Percentiles rank a stretch among this genome's conserved stretches.
Evolutionary conservation across 2,329 filamentous ascomycete genomes (phyloP).

Genomic region (Diaporthe ampelina): DNA sequence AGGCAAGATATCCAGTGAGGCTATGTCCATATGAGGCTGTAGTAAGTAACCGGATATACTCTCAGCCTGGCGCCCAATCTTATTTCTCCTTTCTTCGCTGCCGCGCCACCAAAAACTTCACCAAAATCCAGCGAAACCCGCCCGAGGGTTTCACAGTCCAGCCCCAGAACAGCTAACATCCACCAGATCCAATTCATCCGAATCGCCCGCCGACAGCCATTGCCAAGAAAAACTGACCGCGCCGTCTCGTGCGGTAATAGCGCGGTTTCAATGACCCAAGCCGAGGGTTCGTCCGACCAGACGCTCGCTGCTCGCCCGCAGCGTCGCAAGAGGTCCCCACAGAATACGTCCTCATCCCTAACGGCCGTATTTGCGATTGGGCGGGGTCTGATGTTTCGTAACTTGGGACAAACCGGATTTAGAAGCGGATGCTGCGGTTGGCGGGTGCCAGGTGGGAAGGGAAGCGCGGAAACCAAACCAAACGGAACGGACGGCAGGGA

Average conservation of each 20-base stretch:
- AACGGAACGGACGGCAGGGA: not conserved
- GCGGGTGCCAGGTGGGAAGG: no score
- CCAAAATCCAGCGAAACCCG: not conserved
- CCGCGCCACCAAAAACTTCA: not conserved
- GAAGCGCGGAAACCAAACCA: not conserved
- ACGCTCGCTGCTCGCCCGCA: no score
- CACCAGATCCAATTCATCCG: slow-evolving; percentile 2
- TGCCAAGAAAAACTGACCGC: not conserved
- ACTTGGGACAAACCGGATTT: slow-evolving; percentile 14
- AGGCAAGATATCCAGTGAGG: no score
- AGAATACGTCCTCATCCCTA: not conserved
- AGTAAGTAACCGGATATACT: no score
- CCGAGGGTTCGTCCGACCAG: slow-evolving; percentile 10
- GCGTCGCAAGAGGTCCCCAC: not conserved
- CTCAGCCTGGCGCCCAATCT: not conserved
- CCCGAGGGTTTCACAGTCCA: slow-evolving; percentile 10
- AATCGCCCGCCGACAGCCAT: not conserved
- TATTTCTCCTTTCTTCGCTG: not conserved
- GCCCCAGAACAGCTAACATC: not conserved
- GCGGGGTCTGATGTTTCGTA: slow-evolving; percentile 25
- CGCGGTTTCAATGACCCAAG: slow-evolving; percentile 28
- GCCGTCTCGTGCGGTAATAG: slow-evolving; percentile 21
- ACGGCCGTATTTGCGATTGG: slow-evolving; percentile 15
- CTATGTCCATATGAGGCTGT: no score
- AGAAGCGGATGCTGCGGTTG: slow-evolving; percentile 24